Conservation (phyloP, 352 stramenopile genomes). For the Globisporangium nunn region DNA sequence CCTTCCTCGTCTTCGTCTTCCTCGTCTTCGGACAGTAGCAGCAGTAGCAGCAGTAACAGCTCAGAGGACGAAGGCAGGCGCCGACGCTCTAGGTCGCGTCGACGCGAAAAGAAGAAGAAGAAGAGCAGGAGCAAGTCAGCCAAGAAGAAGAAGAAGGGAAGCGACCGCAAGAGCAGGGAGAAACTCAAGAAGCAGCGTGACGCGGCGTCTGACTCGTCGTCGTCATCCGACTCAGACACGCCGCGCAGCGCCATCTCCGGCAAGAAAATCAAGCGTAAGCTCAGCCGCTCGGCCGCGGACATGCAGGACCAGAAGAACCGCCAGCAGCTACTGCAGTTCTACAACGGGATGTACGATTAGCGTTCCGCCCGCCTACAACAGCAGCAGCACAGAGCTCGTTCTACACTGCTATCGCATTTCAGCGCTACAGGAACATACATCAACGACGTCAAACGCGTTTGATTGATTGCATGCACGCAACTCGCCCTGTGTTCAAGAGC, state of each 20-base stretch:
- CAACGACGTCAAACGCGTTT: neutral
- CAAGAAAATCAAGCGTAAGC: constrained; percentile 84
- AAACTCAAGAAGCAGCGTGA: constrained; percentile 23
- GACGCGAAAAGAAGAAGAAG: constrained; percentile 13
- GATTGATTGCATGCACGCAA: neutral
- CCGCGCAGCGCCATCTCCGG: constrained; percentile 75
- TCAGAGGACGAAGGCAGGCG: neutral
- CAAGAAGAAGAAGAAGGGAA: constrained; percentile 40
- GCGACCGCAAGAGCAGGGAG: constrained; percentile 22
- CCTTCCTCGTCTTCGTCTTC: constrained; percentile 8
- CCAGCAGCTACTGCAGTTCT: constrained; percentile 78
- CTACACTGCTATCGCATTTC: neutral
- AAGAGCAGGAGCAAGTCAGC: constrained; percentile 26
- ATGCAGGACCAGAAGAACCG: constrained; percentile 63
- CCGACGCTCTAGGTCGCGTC: neutral
- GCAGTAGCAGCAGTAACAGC: neutral
- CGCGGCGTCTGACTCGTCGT: constrained; percentile 9
- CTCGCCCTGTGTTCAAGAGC: no score
- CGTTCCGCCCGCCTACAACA: no score
- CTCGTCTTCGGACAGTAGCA: neutral
- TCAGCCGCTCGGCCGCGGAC: constrained; percentile 49
- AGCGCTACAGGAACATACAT: neutral
- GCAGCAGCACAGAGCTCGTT: neutral
- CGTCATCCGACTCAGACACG: constrained; percentile 47
- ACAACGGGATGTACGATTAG: constrained; percentile 85